Base-by-base conservation (phyloP, 306 rosid genomes). In the Amphicarpaea edgeworthii region DNA sequence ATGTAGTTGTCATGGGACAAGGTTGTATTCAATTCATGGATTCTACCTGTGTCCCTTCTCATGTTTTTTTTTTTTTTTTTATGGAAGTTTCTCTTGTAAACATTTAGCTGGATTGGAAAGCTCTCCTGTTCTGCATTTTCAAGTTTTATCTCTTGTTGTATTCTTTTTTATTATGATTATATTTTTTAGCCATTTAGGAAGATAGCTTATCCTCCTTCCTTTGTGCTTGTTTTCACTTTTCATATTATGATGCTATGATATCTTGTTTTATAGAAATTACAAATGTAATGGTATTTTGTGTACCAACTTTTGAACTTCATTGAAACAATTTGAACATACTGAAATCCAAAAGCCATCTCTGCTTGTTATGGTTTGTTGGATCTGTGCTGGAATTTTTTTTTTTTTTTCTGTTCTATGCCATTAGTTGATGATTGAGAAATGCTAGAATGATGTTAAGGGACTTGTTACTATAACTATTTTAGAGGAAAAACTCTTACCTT, bases 351-450 rank as follows among this genome's bases (percentile, higher is more conserved):
- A 16, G n/a, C 49, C 16, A 12, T n/a, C 69, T 61, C 37, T 42
- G 12, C 26, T 43, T 16, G 7, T 26, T 6, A 7, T 43, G 59
- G n/a, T 58, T 16, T 32, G 20, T 45, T 34, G 37, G 32, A 21
- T 63, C 6, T 7, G 16, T 14, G 7, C 15, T 11, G 40, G 23
- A 4, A 61, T 7, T 61, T 32, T 15, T 15, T 8, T 61, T 12
- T 61, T 32, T 57, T 37, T 61, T 32, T 57, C 17, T 62, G 20
- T 34, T 37, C 68, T 77, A 7, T 41, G 23, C 70, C 70, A 45
- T 43, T 53, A 16, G 26, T 21, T 47, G 65, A 28, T 26, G 64
- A 54, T 32, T 61, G 23, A 32, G 28, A 14, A 71, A 10, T 78
- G 16, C 42, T 42, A 23, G 50, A 64, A 78, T 24, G 9, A 30